Evolutionary conservation across 345 rosid species (phyloP), one percentile per base, ranked within the genome.

Genomic region (Kandelia obovata): DNA sequence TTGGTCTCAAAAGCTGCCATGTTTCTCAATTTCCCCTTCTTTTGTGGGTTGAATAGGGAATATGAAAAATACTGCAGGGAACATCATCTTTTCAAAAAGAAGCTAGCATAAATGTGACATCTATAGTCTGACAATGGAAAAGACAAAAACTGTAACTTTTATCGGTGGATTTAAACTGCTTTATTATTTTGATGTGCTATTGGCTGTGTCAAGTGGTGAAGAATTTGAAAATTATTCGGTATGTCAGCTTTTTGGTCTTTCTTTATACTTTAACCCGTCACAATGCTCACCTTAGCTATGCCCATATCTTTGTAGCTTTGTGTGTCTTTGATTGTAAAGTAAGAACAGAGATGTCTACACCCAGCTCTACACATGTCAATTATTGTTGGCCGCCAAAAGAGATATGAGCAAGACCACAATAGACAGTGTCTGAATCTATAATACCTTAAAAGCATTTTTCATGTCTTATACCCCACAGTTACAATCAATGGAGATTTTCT

Each of bases 291-390:
- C 56, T 20, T 26, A 58, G 32, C 21, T 64, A 65, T n/a, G 5
- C 65, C 52, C 49, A 37, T 43, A 37, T 68, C 7, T 21, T 64
- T 70, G 57, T 25, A 21, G 59, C 23, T 64, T 57, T 43, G 37
- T 57, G 27, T 64, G 73, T 31, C 58, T 71, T 62, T 68, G 25
- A 35, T 27, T 58, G 32, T 16, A 53, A 60, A 51, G 32, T 25
- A 21, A 46, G 8, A 46, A 43, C 30, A 35, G 25, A 37, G 69
- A 28, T 34, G 59, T 57, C 20, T 26, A 31, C 47, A 43, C 25
- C 70, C 43, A 27, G 46, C 62, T 52, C 13, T 7, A 25, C 37
- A 23, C 34, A 61, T 30, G 55, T 39, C 34, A 65, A 73, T 28
- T 66, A 66, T 58, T 61, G 39, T 58, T 26, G 57, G 53, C 60